Evolutionary conservation across 2,329 filamentous ascomycete genomes (phyloP).

Genomic region (Capronia coronata): DNA sequence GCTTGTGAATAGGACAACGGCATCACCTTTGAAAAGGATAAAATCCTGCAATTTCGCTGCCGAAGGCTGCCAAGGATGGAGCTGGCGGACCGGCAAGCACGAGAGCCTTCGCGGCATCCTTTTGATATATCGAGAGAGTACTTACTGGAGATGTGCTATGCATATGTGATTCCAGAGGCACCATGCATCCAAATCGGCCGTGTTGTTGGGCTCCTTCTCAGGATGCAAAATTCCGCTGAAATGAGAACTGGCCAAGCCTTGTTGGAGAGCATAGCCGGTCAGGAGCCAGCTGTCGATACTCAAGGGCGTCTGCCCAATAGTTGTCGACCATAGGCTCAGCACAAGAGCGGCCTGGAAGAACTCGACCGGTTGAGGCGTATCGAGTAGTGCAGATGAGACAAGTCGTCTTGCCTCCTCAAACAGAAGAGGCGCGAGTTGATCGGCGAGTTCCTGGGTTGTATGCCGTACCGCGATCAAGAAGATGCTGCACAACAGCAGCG

Average conservation of each 20-base stretch:
- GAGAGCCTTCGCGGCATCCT: too few relatives aligned
- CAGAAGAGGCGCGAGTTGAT: constrained; percentile 35
- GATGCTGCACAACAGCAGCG: constrained; percentile 37
- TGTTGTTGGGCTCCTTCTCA: constrained; percentile 15
- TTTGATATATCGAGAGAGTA: too few relatives aligned
- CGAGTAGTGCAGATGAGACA: constrained; percentile 32
- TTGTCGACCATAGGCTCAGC: constrained; percentile 44
- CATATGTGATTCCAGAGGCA: constrained; percentile 43
- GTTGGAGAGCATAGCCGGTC: constrained; percentile 41
- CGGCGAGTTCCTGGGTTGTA: constrained; percentile 36
- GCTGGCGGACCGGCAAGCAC: too few relatives aligned
- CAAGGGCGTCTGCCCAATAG: constrained; percentile 40
- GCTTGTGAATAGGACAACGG: too few relatives aligned
- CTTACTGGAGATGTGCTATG: constrained; percentile 40
- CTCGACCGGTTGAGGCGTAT: constrained; percentile 37
- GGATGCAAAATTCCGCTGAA: constrained; percentile 28
- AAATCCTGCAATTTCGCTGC: too few relatives aligned
- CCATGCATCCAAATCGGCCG: constrained; percentile 31
- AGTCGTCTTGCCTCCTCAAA: constrained; percentile 35
- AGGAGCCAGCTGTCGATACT: constrained; percentile 44
- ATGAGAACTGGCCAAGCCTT: constrained; percentile 36
- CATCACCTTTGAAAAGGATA: too few relatives aligned
- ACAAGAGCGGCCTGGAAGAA: constrained; percentile 42
- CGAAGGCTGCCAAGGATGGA: too few relatives aligned
- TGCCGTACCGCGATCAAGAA: constrained; percentile 41